Conservation (phyloP, 106 monocot genomes). For the Xerophyta viscosa region DNA sequence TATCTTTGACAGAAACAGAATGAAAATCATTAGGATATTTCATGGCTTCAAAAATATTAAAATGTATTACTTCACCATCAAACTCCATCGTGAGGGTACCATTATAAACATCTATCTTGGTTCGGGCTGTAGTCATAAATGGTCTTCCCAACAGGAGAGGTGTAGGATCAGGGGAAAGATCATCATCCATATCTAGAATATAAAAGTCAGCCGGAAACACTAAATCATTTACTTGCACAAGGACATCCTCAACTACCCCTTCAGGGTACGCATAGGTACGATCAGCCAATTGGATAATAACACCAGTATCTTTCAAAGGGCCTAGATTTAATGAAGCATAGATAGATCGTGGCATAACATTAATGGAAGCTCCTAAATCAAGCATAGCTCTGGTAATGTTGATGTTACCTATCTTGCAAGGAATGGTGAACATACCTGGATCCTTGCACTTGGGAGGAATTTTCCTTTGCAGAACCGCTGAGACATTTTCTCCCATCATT, state of each 20-base stretch:
- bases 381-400: neutral
- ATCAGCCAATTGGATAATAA: neutral
- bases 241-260: neutral
- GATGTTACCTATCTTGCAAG: neutral
- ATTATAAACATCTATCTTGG: neutral
- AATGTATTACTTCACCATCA: neutral
- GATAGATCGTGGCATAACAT: neutral
- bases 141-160: neutral
- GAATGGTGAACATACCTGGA: neutral
- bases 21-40: neutral
- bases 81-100: neutral
- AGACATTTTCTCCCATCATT: neutral
- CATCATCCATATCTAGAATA: conserved; percentile 1
- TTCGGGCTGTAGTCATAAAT: neutral
- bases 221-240: neutral
- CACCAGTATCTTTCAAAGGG: neutral
- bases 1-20: neutral
- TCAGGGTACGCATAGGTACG: neutral
- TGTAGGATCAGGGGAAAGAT: too few relatives aligned
- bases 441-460: neutral
- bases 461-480: neutral
- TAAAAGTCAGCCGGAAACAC: neutral
- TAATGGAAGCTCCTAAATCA: neutral
- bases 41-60: conserved; percentile 1
- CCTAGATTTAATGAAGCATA: neutral